Evolutionary conservation across 164 flowering plant genomes (phyloP).

Genomic region (Umbellularia californica): DNA sequence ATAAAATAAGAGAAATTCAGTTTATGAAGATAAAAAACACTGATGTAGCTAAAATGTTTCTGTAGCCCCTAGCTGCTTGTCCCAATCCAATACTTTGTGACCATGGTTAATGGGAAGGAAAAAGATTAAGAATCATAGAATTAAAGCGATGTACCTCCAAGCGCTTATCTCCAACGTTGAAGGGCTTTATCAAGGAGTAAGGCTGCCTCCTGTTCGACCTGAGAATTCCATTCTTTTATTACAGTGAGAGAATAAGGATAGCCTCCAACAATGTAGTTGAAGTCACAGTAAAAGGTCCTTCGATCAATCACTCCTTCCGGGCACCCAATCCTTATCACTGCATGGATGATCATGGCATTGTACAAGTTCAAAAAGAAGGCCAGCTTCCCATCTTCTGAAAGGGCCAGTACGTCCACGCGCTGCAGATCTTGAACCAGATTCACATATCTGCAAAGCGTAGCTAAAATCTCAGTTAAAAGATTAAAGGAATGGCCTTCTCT

Average conservation of each 20-base stretch:
- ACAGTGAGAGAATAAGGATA: constrained; percentile 57
- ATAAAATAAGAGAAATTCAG: too few species aligned
- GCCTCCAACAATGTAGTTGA: constrained; percentile 78
- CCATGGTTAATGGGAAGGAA: neutral
- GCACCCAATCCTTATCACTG: constrained; percentile 62
- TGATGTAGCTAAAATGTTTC: neutral
- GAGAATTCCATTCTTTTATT: constrained; percentile 75
- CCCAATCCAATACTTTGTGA: too few species aligned
- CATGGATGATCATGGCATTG: constrained; percentile 95
- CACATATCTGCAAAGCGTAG: constrained; percentile 51
- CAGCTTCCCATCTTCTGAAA: constrained; percentile 57
- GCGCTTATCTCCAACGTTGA: constrained; percentile 55
- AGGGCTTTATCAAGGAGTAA: constrained; percentile 57
- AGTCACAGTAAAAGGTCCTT: constrained; percentile 64
- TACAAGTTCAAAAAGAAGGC: constrained; percentile 84
- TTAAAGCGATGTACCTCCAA: constrained; percentile 43
- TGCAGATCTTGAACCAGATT: constrained; percentile 74
- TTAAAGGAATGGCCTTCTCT: neutral
- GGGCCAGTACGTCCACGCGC: constrained; percentile 48
- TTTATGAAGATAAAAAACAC: too few species aligned
- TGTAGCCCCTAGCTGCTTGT: too few species aligned
- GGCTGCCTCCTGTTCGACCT: constrained; percentile 69
- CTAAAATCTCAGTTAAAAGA: neutral
- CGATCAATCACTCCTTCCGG: constrained; percentile 77
- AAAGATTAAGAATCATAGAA: neutral